phyloP scores from a whole-genome alignment of 768 basidiomycete species.

The Butyriboletus loyo region DNA sequence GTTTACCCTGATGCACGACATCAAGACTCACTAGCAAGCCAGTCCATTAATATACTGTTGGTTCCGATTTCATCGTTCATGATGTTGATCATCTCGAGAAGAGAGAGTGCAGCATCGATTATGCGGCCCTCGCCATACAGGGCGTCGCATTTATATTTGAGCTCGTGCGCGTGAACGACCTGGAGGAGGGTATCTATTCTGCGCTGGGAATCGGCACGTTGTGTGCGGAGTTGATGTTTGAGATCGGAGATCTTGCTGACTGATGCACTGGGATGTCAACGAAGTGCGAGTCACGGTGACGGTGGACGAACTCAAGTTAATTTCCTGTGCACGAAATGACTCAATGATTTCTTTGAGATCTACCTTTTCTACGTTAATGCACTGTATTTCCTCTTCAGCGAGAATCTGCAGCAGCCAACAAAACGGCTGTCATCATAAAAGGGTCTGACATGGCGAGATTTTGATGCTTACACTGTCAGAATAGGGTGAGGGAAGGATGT shows the following conservation, averaged over 20 bases:
- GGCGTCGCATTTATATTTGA: neutral
- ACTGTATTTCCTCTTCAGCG: no score
- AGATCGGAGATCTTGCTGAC: no score
- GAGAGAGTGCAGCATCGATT: neutral
- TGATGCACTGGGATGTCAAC: no score
- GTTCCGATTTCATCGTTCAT: neutral
- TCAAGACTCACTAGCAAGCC: neutral
- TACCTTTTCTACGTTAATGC: neutral
- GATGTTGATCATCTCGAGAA: neutral
- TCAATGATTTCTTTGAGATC: neutral
- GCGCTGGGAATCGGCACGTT: no score
- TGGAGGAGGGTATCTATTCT: no score
- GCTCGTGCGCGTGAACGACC: no score
- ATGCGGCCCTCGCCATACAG: neutral
- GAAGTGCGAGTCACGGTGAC: no score
- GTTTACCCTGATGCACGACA: fast-evolving
- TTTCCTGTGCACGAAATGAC: no score
- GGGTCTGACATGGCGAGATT: no score
- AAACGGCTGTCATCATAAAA: neutral
- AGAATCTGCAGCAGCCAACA: neutral
- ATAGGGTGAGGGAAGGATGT: neutral
- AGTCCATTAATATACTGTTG: neutral
- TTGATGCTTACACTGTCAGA: no score
- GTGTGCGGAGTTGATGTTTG: no score
- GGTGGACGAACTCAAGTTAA: no score